Percentiles rank a stretch among this genome's conserved stretches.
Evolutionary conservation across 2,329 filamentous ascomycete species (phyloP).

Genomic region (Sporothrix inflata): DNA sequence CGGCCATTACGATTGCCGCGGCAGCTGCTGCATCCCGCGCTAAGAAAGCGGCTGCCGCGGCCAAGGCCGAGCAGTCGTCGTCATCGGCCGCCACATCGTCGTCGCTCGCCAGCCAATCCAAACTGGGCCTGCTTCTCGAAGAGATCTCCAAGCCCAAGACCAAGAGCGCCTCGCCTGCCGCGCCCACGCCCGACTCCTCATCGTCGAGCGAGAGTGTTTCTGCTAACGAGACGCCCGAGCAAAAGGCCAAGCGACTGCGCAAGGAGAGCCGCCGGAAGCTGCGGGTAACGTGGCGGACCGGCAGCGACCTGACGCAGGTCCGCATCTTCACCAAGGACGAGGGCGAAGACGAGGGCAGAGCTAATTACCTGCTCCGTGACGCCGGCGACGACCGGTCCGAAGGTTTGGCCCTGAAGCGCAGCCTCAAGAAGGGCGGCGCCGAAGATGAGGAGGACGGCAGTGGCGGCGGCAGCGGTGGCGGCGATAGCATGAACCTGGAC

Average conservation of each 20-base stretch:
- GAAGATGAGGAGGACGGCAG: constrained; percentile 59
- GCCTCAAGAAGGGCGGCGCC: constrained; percentile 50
- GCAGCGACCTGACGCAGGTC: constrained; percentile 66
- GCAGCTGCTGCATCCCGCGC: constrained; percentile 31
- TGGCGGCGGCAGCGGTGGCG: not conserved
- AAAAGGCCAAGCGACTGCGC: constrained; percentile 67
- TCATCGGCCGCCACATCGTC: constrained; percentile 26
- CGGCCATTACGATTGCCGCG: not conserved
- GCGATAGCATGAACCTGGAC: constrained; percentile 20
- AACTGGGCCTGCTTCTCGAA: constrained; percentile 59
- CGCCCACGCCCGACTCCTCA: constrained; percentile 43
- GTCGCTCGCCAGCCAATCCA: constrained; percentile 46
- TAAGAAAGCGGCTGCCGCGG: constrained; percentile 34
- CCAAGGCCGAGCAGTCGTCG: constrained; percentile 40
- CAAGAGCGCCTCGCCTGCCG: constrained; percentile 48
- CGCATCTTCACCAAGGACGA: constrained; percentile 73
- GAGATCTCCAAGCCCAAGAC: constrained; percentile 54
- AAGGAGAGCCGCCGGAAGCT: constrained; percentile 73
- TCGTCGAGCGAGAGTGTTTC: constrained; percentile 46
- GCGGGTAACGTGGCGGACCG: constrained; percentile 71
- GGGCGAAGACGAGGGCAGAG: constrained; percentile 71
- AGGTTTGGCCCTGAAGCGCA: constrained; percentile 67
- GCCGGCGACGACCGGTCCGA: constrained; percentile 74
- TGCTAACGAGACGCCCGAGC: constrained; percentile 66
- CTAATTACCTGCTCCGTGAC: constrained; percentile 70